Evolutionary conservation across 139 green algal genomes (phyloP), one percentile per base, ranked within the genome.

Genomic region (Auxenochlorella pyrenoidosa): DNA sequence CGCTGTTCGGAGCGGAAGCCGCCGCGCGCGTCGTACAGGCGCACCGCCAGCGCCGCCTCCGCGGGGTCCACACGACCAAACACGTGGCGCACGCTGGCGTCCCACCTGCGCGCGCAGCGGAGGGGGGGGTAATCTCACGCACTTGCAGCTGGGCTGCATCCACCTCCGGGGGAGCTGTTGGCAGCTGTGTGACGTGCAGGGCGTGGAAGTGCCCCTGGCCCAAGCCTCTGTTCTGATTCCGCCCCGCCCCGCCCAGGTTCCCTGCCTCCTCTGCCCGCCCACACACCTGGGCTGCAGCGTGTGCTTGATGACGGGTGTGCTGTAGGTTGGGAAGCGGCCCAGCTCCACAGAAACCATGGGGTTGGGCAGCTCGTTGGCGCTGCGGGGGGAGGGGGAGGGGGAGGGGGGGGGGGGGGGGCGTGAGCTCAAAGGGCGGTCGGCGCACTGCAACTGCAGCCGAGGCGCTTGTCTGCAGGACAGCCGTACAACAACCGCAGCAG

Each of bases 341-440:
- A 93, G 40, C 4, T 66, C 40, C 21, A 94, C 34, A 36, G 87
- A 82, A 41, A 94, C 92, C 75, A 87, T 51, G 2, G 92, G 91
- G 41, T 91, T 92, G 76, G 92, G 92, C 88, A 94, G 83, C 63
- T 94, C 89, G 58, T 80, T 90, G 58, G 91, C 91, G 32, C 80
- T 85, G 80, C 80, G 60, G 41, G 12, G 70, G 34, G 34, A 4
- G 54, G 54, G 54, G 12, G 54, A 26, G 47, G 28, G 47, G 51
- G 15, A 32, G 51, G 51, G 24, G 28, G 43, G 41, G 38, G 8
- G 32, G 41, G 26, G 54, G 41, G 73, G 13, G 40, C 36, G 21
- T 21, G 40, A 44, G 24, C 40, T 30, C n/a, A n/a, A n/a, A n/a
- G n/a, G n/a, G n/a, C n/a, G n/a, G n/a, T n/a, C n/a, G n/a, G n/a